Evolutionary conservation across 805 yeast genomes (phyloP).

Genomic region (Candida ulmi): DNA sequence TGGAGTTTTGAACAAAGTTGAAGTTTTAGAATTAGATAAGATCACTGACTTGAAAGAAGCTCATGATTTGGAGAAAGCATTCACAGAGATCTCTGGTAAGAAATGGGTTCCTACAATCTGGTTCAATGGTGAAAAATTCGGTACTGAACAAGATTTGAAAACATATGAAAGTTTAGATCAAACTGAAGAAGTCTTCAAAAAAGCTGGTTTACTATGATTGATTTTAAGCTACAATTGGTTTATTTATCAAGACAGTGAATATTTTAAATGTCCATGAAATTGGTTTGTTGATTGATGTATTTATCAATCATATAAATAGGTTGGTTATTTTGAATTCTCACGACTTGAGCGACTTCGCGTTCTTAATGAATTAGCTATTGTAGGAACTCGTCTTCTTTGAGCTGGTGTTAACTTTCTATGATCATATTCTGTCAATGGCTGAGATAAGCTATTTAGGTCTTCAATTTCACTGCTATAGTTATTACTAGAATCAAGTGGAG

Average conservation of each 20-base stretch:
- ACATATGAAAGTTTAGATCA: constrained; percentile 17
- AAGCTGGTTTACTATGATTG: constrained; percentile 17
- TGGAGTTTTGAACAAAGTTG: constrained; percentile 43
- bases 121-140: constrained; percentile 52
- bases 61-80: constrained; percentile 43
- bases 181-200: constrained; percentile 18
- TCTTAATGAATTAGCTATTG: constrained; percentile 21
- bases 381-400: constrained; percentile 23
- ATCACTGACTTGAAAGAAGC: constrained; percentile 44
- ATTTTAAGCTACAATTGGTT: too few species aligned
- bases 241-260: too few species aligned
- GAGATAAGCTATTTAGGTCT: background rate
- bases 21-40: constrained; percentile 58
- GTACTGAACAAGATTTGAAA: constrained; percentile 47
- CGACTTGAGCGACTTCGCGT: constrained; percentile 23
- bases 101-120: constrained; percentile 70
- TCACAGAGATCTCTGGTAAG: constrained; percentile 50
- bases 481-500: background rate
- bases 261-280: too few species aligned
- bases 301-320: too few species aligned
- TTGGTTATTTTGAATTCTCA: constrained; percentile 13
- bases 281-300: too few species aligned
- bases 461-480: background rate
- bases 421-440: background rate
- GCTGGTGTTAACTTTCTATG: constrained; percentile 14